phyloP scores from a whole-genome alignment of 208 protist species.

The Jaenimonas drosophilae region DNA sequence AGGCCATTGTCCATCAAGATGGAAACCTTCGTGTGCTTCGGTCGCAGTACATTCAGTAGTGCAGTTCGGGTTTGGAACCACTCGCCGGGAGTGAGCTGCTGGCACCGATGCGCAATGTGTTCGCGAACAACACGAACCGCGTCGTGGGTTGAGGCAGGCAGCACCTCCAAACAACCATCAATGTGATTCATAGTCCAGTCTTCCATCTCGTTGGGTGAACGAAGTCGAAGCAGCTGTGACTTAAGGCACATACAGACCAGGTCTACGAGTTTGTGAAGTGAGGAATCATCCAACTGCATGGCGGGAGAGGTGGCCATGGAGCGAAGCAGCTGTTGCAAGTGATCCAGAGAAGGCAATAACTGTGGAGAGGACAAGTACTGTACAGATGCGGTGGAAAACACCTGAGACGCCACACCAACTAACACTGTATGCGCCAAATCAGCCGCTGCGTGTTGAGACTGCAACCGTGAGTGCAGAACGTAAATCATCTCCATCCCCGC shows the following conservation, averaged over 20 bases:
- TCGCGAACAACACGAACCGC: slow-evolving; percentile 17
- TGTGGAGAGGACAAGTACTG: too few relatives aligned
- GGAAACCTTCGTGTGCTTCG: too few relatives aligned
- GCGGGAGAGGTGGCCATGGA: slow-evolving; percentile 44
- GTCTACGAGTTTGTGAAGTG: slow-evolving; percentile 90
- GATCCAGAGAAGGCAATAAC: too few relatives aligned
- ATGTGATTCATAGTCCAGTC: slow-evolving; percentile 86
- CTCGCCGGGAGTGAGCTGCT: too few relatives aligned
- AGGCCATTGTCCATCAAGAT: slow-evolving; percentile 71
- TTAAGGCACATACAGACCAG: slow-evolving; percentile 92
- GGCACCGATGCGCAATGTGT: slow-evolving; percentile 20
- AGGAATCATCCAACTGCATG: slow-evolving; percentile 77
- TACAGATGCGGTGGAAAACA: too few relatives aligned
- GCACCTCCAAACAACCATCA: slow-evolving; percentile 31
- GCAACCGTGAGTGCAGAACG: slow-evolving; percentile 82
- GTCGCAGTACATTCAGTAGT: too few relatives aligned
- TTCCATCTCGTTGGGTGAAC: slow-evolving; percentile 76
- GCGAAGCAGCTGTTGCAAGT: slow-evolving; percentile 82
- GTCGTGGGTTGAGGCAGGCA: slow-evolving; percentile 11
- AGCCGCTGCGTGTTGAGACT: slow-evolving; percentile 63
- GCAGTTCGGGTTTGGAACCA: too few relatives aligned
- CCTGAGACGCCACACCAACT: slow-evolving; percentile 52
- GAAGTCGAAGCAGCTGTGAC: slow-evolving; percentile 69
- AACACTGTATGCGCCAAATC: too few relatives aligned
- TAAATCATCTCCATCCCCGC: slow-evolving; percentile 92